Conservation (phyloP, 805 yeast genomes). For the Saturnispora hagleri region DNA sequence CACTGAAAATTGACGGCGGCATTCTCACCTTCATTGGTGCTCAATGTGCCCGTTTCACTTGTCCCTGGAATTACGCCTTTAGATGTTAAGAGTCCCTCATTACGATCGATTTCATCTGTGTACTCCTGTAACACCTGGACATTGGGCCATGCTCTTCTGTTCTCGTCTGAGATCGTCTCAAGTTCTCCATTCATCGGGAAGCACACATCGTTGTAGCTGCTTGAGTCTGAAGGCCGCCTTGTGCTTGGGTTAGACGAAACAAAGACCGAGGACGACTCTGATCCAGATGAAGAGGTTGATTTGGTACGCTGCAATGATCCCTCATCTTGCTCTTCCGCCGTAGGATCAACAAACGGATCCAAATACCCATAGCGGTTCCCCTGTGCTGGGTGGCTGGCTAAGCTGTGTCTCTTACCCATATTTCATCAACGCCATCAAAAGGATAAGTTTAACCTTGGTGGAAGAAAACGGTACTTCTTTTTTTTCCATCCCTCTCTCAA, state of each 20-base stretch:
- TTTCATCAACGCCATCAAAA: not conserved
- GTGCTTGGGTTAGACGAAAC: slow-evolving; percentile 53
- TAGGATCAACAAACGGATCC: slow-evolving; percentile 4
- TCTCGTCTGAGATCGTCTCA: slow-evolving; percentile 20
- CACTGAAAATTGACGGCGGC: slow-evolving; percentile 31
- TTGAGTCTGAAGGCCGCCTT: slow-evolving; percentile 50
- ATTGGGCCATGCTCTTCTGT: slow-evolving; percentile 72
- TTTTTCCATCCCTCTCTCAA: not conserved
- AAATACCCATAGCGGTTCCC: slow-evolving; percentile 3
- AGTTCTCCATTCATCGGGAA: slow-evolving; percentile 59
- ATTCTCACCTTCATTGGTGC: slow-evolving; percentile 1
- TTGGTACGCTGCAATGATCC: slow-evolving; percentile 1
- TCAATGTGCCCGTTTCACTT: not conserved
- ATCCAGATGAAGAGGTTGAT: slow-evolving; percentile 1
- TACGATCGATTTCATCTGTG: slow-evolving; percentile 52
- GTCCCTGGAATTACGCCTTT: slow-evolving; percentile 4
- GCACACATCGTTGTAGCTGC: slow-evolving; percentile 88
- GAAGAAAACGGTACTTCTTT: not conserved
- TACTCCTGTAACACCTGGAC: slow-evolving; percentile 65
- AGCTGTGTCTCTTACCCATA: slow-evolving; percentile 3
- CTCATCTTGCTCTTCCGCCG: not conserved
- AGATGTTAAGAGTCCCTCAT: slow-evolving; percentile 17
- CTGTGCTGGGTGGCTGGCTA: not conserved
- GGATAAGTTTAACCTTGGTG: not conserved
- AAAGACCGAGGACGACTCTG: slow-evolving; percentile 20